A percentile compares a stretch with the other conserved stretches of the same genome.
Evolutionary conservation across 208 protist species (phyloP).

Genomic region (Strigomonas culicis): DNA sequence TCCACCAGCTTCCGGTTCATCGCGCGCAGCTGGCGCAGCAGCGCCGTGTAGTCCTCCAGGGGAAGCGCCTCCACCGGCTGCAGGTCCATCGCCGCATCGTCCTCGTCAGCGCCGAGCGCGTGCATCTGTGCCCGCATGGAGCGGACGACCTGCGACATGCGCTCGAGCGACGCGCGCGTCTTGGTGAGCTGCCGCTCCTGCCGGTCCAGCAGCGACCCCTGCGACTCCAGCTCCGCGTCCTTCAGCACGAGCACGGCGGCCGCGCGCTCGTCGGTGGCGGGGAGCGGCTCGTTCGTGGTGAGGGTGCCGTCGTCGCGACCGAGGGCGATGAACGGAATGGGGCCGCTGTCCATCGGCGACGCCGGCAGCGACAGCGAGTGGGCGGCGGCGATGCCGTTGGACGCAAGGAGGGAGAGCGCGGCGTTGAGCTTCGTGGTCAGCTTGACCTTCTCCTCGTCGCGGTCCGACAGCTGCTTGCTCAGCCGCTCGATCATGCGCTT

Average conservation of each 20-base stretch:
- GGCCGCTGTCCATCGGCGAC: no score
- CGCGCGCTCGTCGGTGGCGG: constrained; percentile 21
- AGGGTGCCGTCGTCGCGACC: no score
- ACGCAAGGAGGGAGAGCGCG: constrained; percentile 24
- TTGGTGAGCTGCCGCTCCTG: constrained; percentile 51
- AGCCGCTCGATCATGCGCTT: constrained; percentile 57
- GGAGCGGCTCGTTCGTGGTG: constrained; percentile 15
- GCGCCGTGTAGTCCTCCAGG: constrained; percentile 60
- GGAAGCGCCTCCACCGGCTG: constrained; percentile 55
- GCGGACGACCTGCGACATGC: constrained; percentile 34
- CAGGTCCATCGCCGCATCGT: constrained; percentile 21
- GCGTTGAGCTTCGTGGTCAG: constrained; percentile 34
- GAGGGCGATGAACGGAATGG: no score
- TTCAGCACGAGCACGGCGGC: constrained; percentile 47
- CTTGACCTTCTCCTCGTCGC: constrained; percentile 29
- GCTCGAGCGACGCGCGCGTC: constrained; percentile 34
- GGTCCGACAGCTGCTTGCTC: constrained; percentile 52
- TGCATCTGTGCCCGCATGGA: constrained; percentile 36
- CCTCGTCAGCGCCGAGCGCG: constrained; percentile 15
- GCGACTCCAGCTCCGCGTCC: constrained; percentile 58
- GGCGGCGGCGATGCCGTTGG: constrained; percentile 16
- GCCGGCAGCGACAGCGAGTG: neutral
- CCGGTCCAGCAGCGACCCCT: constrained; percentile 50
- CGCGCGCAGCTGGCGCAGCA: constrained; percentile 57
- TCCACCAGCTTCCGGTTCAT: constrained; percentile 41